These are phyloP conservation scores for Nakazawaea sp. DNA, from an alignment of 805 yeast species.

Conservation along the genomic window DNA sequence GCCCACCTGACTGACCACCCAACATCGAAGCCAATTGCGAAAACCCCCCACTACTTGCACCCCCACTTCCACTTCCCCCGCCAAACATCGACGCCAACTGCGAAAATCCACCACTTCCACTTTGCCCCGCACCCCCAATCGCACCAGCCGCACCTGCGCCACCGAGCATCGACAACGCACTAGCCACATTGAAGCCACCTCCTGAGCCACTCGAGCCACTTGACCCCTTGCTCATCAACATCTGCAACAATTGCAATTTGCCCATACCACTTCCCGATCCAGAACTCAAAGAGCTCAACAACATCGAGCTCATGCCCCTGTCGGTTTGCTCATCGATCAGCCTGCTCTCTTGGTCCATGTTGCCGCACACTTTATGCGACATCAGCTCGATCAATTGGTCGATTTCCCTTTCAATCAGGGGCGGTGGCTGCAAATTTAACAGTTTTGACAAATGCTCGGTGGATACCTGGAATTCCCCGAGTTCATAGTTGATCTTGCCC, in stretches of 20 bases:
- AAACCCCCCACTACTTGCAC: neutral
- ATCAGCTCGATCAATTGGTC: conserved; percentile 3
- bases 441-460: conserved; percentile 3
- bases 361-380: conserved; percentile 1
- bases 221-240: neutral
- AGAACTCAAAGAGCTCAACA: conserved; percentile 4
- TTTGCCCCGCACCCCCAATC: neutral
- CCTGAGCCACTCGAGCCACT: neutral
- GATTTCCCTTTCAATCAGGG: neutral
- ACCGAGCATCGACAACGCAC: conserved; percentile 4
- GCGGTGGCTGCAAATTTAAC: conserved; percentile 4
- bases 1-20: neutral
- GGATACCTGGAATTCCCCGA: neutral
- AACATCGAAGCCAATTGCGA: neutral
- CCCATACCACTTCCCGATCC: conserved; percentile 1
- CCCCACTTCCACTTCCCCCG: neutral
- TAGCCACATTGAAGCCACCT: conserved; percentile 5
- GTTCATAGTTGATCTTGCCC: conserved; percentile 5
- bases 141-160: neutral
- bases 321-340: conserved; percentile 3
- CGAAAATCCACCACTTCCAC: neutral
- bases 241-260: conserved; percentile 5
- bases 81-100: neutral
- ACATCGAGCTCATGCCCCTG: conserved; percentile 4
- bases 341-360: conserved; percentile 8